phyloP scores from a whole-genome alignment of 2,329 filamentous ascomycete species.

The Hirsutella rhossiliensis region DNA sequence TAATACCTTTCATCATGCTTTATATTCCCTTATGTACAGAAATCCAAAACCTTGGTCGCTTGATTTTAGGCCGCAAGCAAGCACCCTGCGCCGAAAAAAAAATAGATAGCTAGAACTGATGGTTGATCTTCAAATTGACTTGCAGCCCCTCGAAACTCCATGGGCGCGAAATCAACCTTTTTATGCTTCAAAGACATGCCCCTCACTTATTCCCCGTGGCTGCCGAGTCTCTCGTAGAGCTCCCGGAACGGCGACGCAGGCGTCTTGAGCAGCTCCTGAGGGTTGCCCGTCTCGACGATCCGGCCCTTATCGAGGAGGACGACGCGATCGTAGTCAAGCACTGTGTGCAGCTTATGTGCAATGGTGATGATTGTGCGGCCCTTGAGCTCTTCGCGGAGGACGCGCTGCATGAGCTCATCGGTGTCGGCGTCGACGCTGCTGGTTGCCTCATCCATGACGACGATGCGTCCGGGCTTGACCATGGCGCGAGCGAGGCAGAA shows the following conservation, averaged over 20 bases:
- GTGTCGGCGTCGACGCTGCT: conserved; percentile 21
- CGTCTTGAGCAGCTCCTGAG: conserved; percentile 3
- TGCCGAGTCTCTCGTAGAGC: conserved; percentile 5
- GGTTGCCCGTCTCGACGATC: conserved; percentile 34
- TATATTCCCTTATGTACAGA: too few species aligned
- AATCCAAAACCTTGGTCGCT: too few species aligned
- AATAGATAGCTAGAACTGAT: too few species aligned
- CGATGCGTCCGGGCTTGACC: conserved; percentile 20
- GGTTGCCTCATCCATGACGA: conserved; percentile 27
- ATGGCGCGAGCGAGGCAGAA: conserved; percentile 25
- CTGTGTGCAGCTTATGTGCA: conserved; percentile 30
- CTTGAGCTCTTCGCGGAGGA: conserved; percentile 18
- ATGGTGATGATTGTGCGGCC: conserved; percentile 38
- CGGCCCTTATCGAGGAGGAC: conserved; percentile 57
- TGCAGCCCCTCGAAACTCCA: too few species aligned
- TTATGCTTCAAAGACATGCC: too few species aligned
- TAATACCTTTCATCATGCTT: too few species aligned
- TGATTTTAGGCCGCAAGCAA: too few species aligned
- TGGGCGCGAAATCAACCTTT: too few species aligned
- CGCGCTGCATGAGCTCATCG: conserved; percentile 18
- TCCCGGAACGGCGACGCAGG: conserved; percentile 5
- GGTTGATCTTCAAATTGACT: too few species aligned
- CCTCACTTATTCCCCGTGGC: neutral
- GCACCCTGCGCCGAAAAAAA: too few species aligned
- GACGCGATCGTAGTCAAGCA: conserved; percentile 39